phyloP scores from a whole-genome alignment of 768 basidiomycete genomes.

The Coprinopsis cinerea region DNA sequence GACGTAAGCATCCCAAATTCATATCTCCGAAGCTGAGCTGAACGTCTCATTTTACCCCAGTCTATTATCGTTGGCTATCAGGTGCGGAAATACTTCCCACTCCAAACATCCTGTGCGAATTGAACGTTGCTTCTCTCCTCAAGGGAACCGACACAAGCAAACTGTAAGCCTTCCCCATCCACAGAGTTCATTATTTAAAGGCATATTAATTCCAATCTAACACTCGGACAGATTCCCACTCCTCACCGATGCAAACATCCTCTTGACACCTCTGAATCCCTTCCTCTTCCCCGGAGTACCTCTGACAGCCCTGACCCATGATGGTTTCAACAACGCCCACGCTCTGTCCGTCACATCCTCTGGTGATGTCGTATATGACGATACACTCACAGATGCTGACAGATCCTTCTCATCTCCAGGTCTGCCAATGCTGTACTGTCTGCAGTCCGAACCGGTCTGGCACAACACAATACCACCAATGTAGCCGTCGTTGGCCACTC shows the following conservation, averaged over 20 bases:
- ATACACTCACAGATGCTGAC: too few relatives aligned
- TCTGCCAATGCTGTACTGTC: slow-evolving; percentile 35
- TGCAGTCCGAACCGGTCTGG: slow-evolving; percentile 11
- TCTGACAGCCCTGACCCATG: slow-evolving; percentile 40
- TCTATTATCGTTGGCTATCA: slow-evolving; percentile 33
- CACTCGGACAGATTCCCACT: slow-evolving; percentile 35
- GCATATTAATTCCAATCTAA: not conserved
- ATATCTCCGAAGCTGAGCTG: not conserved
- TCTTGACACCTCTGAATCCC: slow-evolving; percentile 32
- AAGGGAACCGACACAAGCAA: slow-evolving; percentile 13
- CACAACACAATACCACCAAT: slow-evolving; percentile 14
- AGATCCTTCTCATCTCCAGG: slow-evolving; percentile 14
- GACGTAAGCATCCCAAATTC: slow-evolving; percentile 12
- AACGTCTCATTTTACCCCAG: slow-evolving; percentile 10
- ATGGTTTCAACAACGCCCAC: slow-evolving; percentile 50
- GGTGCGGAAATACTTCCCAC: slow-evolving; percentile 10
- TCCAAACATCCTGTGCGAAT: not conserved
- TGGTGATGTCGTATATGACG: too few relatives aligned
- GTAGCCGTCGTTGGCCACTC: slow-evolving; percentile 34
- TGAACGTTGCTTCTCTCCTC: not conserved
- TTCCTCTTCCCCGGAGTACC: slow-evolving; percentile 52
- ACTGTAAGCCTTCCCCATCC: slow-evolving; percentile 11
- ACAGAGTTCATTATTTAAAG: not conserved
- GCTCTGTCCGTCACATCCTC: slow-evolving; percentile 20
- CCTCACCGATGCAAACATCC: slow-evolving; percentile 44